Evolutionary conservation across 176 grass and related monocot genomes (phyloP).

Genomic region (Hordeum marinum): DNA sequence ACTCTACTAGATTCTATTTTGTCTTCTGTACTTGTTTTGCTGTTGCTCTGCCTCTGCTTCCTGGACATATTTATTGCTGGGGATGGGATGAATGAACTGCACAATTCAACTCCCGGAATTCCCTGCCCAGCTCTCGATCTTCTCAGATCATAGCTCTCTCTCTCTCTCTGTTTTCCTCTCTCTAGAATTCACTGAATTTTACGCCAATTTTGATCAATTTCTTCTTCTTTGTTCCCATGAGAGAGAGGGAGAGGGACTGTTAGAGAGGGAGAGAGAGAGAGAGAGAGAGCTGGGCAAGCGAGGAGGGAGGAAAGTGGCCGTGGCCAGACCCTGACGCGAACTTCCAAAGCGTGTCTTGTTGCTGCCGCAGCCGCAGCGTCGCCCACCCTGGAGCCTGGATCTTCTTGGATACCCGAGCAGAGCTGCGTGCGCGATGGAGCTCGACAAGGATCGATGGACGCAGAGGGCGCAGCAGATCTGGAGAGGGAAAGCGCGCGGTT

Average conservation of each 20-base stretch:
- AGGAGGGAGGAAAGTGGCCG: not conserved
- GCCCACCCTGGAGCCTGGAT: not conserved
- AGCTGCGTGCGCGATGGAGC: constrained; percentile 16
- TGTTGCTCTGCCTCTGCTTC: not conserved
- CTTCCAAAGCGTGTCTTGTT: constrained; percentile 34
- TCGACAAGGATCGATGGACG: not conserved
- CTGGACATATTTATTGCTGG: not conserved
- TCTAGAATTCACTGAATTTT: not conserved
- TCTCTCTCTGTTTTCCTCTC: too few relatives aligned
- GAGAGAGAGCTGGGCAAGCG: not conserved
- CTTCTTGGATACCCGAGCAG: constrained; percentile 4
- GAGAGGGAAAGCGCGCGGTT: not conserved
- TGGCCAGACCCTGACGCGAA: not conserved
- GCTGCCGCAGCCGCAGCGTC: not conserved
- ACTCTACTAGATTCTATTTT: not conserved
- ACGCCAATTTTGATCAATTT: not conserved
- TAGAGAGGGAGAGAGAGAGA: not conserved
- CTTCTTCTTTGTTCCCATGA: not conserved
- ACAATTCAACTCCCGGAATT: not conserved
- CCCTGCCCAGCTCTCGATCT: not conserved
- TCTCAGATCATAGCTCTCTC: not conserved
- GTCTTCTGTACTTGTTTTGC: not conserved
- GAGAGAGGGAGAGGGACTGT: not conserved
- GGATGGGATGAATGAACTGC: too few relatives aligned
- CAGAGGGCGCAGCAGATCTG: constrained; percentile 41